Base-by-base conservation (phyloP, 2,329 filamentous ascomycete genomes). In the Rachicladosporium sp. region DNA sequence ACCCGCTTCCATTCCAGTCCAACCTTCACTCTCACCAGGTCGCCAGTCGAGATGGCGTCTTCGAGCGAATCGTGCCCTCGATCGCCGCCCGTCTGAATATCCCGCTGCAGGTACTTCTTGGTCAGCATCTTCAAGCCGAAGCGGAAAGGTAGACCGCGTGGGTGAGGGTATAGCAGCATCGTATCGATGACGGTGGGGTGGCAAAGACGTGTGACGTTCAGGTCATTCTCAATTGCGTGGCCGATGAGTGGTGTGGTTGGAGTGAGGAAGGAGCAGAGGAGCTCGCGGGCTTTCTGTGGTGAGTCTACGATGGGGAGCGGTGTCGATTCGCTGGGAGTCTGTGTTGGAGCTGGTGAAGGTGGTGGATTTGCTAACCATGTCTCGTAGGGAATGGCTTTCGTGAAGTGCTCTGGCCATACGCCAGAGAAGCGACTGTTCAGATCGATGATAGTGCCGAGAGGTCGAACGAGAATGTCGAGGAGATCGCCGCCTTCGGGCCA, bases 351-450 rank as follows among this genome's bases (percentile, higher is more conserved):
- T 27, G 7, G 23, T 27, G 23, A 27, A 4, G 36, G 15, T 36
- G 10, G 4, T 12, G 36, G 29, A 3, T 19, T 6, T n/a, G 33
- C 27, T 8, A 56, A 36, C 42, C 43, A 47, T 10, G 49, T 38
- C 12, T 51, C 57, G 47, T 69, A 85, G 0, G 73, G 70, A 21
- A 72, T 61, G 0, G 88, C 87, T 13, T 75, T 71, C 13, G 75
- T 71, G 51, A 87, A 80, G 46, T 93, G 80, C 37, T 91, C 77
- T 0, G 80, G 74, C 48, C 74, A 82, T 5, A 98, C 80, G 13
- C 93, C 91, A 0, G 88, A 95, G 61, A 83, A 98, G 2, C 84
- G 76, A 2, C 87, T 91, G 61, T 98, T 98, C 37, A 95, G 73
- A 53, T 96, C 89, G 1, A 96, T 66, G 2, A 94, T 71, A 48